phyloP scores from a whole-genome alignment of 2,329 filamentous ascomycete species.

The Ceratocystis ficicola region DNA sequence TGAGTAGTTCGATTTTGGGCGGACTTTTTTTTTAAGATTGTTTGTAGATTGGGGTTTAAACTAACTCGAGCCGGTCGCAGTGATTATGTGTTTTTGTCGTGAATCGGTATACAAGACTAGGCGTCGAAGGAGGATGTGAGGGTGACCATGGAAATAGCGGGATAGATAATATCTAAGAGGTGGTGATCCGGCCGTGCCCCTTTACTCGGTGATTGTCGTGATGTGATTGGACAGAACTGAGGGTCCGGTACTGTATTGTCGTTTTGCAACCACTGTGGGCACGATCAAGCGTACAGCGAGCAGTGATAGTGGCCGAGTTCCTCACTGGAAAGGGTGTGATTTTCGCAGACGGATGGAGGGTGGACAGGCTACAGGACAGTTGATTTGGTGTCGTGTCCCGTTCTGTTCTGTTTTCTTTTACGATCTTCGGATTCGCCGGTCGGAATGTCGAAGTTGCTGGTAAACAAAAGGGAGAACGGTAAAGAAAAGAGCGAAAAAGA shows the following conservation, averaged over 20 bases:
- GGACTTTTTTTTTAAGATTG: not conserved
- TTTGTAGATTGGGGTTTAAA: not conserved
- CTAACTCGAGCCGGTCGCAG: slow-evolving; percentile 3
- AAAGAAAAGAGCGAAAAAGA: not conserved
- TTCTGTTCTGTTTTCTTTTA: not conserved
- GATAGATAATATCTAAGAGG: slow-evolving; percentile 16
- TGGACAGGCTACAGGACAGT: not conserved
- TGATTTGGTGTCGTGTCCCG: not conserved
- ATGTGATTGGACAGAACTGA: not conserved
- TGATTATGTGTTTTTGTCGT: not conserved
- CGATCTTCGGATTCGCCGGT: slow-evolving; percentile 4
- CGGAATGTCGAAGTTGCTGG: slow-evolving; percentile 2
- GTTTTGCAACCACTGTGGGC: not conserved
- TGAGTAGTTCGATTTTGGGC: not conserved
- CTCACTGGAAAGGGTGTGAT: not conserved
- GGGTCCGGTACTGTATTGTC: not conserved
- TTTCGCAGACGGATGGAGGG: not conserved
- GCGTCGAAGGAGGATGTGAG: not conserved
- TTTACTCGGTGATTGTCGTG: not conserved
- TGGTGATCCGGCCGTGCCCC: slow-evolving; percentile 20
- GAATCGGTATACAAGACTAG: not conserved
- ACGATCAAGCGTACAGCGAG: not conserved
- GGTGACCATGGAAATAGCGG: not conserved
- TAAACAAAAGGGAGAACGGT: slow-evolving; percentile 11
- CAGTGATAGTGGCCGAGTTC: not conserved